A percentile compares a stretch with the other conserved stretches of the same genome.
phyloP scores from a whole-genome alignment of 495 filamentous ascomycete genomes.

The Aspergillus bridgeri region DNA sequence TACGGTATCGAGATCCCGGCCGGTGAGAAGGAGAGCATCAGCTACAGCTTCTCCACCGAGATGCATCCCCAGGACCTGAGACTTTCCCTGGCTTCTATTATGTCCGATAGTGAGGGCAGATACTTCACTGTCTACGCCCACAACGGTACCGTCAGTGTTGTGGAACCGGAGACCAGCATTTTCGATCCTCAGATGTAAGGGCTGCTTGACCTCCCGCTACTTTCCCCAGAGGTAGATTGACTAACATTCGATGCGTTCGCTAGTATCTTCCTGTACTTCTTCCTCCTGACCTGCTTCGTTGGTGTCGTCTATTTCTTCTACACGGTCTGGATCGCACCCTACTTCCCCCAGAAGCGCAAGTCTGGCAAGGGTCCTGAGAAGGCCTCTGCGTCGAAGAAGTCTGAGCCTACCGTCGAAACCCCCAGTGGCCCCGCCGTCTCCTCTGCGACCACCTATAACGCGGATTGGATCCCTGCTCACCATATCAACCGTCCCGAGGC shows the following conservation, averaged over 20 bases:
- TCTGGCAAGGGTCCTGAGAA: conserved; percentile 60
- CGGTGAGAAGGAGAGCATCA: conserved; percentile 69
- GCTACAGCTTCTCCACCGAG: conserved; percentile 83
- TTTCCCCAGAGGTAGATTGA: conserved; percentile 6
- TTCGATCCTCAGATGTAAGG: conserved; percentile 94
- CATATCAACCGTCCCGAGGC: conserved; percentile 86
- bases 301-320: conserved; percentile 94
- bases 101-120: conserved; percentile 59
- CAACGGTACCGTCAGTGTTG: conserved; percentile 84
- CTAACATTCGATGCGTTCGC: conserved; percentile 21
- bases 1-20: conserved; percentile 76
- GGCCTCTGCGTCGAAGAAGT: conserved; percentile 60
- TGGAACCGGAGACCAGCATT: conserved; percentile 88
- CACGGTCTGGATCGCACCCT: conserved; percentile 92
- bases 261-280: conserved; percentile 95
- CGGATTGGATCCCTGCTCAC: conserved; percentile 90
- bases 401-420: conserved; percentile 60
- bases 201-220: conserved; percentile 5
- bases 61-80: conserved; percentile 89
- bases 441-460: conserved; percentile 75
- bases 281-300: conserved; percentile 73
- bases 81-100: conserved; percentile 72
- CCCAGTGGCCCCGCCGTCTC: conserved; percentile 69
- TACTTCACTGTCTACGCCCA: conserved; percentile 76
- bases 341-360: conserved; percentile 88